Percentiles rank a stretch among this genome's conserved stretches.
Conservation (phyloP, 768 basidiomycete species). For the Termitomyces heimii region DNA sequence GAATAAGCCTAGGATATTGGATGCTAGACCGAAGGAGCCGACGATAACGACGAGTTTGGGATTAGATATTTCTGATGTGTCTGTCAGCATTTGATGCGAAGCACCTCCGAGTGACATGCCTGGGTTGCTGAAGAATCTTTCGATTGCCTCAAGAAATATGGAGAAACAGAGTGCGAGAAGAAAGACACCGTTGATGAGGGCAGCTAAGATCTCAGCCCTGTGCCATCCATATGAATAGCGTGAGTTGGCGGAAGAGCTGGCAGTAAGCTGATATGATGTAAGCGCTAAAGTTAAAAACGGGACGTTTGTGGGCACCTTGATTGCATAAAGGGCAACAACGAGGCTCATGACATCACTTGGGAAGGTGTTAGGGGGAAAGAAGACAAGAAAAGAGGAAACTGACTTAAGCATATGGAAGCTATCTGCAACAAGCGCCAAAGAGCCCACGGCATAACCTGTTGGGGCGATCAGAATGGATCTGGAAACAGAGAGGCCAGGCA, state of each 20-base stretch:
- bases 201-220: constrained; percentile 92
- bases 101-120: constrained; percentile 37
- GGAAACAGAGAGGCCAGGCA: constrained; percentile 13
- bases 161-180: constrained; percentile 95
- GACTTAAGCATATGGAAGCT: constrained; percentile 99
- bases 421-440: constrained; percentile 92
- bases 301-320: constrained; percentile 45
- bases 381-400: constrained; percentile 19
- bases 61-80: constrained; percentile 71
- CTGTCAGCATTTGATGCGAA: constrained; percentile 4
- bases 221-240: constrained; percentile 99
- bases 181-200: constrained; percentile 95
- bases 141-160: constrained; percentile 87
- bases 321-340: constrained; percentile 91
- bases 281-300: constrained; percentile 1
- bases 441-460: constrained; percentile 93
- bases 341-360: constrained; percentile 94
- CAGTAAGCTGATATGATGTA: constrained; percentile 48
- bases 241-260: constrained; percentile 50
- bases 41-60: constrained; percentile 87
- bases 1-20: constrained; percentile 90
- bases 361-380: constrained; percentile 7
- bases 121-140: constrained; percentile 81
- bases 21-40: constrained; percentile 81
- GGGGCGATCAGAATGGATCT: constrained; percentile 10